Evolutionary conservation across 306 rosid species (phyloP).

Genomic region (Pachyrhizus erosus): DNA sequence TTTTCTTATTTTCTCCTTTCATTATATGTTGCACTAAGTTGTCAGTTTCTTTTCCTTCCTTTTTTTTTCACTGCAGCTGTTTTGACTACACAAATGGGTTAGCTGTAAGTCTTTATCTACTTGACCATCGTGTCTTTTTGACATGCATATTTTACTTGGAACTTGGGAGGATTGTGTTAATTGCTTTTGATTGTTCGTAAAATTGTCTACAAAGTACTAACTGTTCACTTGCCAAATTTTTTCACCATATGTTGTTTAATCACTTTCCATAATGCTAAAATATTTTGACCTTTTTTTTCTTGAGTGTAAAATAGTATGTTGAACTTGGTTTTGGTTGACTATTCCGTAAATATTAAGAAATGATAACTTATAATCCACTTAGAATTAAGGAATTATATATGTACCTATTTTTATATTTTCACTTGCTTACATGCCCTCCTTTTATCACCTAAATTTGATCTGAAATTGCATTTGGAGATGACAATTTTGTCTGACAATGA

Average conservation of each 20-base stretch:
- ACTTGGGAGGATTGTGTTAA: not conserved
- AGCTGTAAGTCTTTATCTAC: conserved; percentile 71
- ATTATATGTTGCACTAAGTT: conserved; percentile 40
- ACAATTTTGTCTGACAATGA: not conserved
- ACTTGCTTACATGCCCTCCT: not conserved
- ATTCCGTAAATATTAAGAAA: not conserved
- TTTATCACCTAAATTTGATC: not conserved
- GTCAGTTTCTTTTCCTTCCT: conserved; percentile 22
- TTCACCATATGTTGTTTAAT: conserved; percentile 7
- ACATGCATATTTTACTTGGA: conserved; percentile 8
- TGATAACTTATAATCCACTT: not conserved
- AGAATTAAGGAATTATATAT: not conserved
- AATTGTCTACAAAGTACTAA: conserved; percentile 3
- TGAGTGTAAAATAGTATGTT: not conserved
- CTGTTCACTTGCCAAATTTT: not conserved
- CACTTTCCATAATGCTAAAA: not conserved
- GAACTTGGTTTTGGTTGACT: conserved; percentile 21
- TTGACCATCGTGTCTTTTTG: conserved; percentile 24
- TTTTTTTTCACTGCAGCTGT: conserved; percentile 65
- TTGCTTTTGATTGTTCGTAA: conserved; percentile 25
- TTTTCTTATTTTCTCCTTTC: conserved; percentile 9
- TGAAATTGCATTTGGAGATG: not conserved
- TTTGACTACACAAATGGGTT: conserved; percentile 94
- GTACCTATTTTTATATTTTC: not conserved
- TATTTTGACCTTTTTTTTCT: not conserved